Percentiles rank a stretch among this genome's conserved stretches.
Evolutionary conservation across 257 asterid genomes (phyloP).

Genomic region (Coffea eugenioides): DNA sequence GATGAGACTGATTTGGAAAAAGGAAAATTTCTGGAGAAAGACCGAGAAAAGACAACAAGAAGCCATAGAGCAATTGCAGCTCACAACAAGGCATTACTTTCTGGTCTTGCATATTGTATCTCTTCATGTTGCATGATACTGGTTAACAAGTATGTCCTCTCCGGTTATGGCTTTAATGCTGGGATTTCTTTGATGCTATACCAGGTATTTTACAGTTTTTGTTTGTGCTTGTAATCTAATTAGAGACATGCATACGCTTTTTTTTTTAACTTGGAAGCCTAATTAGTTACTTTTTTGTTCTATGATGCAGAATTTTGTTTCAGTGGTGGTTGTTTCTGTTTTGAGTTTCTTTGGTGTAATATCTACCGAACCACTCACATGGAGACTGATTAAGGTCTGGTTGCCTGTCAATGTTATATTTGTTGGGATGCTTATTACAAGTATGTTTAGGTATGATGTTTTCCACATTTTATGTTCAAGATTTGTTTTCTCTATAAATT

Average conservation of each 20-base stretch:
- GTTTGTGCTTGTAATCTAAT: not conserved
- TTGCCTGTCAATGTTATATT: slow-evolving; percentile 86
- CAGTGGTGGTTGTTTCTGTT: slow-evolving; percentile 58
- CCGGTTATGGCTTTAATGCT: slow-evolving; percentile 85
- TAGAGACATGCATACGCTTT: not conserved
- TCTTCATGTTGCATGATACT: slow-evolving; percentile 92
- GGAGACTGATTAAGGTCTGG: slow-evolving; percentile 90
- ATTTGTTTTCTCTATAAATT: not conserved
- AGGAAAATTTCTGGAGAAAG: slow-evolving; percentile 47
- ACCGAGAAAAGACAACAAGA: slow-evolving; percentile 41
- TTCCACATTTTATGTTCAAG: slow-evolving; percentile 5
- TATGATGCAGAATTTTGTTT: slow-evolving; percentile 75
- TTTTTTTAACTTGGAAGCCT: not conserved
- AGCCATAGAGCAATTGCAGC: slow-evolving; percentile 38
- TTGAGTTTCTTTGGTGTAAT: slow-evolving; percentile 65
- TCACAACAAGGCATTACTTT: slow-evolving; percentile 66
- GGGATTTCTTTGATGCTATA: slow-evolving; percentile 92
- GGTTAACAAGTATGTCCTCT: slow-evolving; percentile 87
- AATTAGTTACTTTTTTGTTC: not conserved
- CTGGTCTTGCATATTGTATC: slow-evolving; percentile 81
- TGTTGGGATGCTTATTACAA: slow-evolving; percentile 94
- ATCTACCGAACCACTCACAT: slow-evolving; percentile 84
- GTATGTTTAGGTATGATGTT: slow-evolving; percentile 83
- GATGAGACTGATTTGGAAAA: slow-evolving; percentile 65
- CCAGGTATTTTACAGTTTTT: slow-evolving; percentile 53